Evolutionary conservation across 164 flowering plant genomes (phyloP), one percentile per base, ranked within the genome.

Genomic region (Cinnamomum micranthum): DNA sequence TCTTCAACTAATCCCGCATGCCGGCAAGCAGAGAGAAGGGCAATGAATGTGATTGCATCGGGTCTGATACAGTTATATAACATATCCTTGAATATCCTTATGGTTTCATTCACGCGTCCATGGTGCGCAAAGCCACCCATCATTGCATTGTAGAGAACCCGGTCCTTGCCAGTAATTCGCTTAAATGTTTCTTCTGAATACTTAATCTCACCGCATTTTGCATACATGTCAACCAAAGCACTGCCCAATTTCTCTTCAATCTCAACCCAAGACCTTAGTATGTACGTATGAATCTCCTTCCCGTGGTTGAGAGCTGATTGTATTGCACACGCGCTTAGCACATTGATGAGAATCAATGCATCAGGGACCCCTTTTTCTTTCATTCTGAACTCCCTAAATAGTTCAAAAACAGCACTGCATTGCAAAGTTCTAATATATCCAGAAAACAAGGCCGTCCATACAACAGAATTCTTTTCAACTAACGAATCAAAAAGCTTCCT

Each of bases 11-110:
- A 79, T 14, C 97, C 91, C 75, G 85, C 69, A 65, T 90, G 97
- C 15, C 97, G 89, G 72, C 97, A 92, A 64, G 92, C 95, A 23
- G 98, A 90, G 41, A 94, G 83, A 75, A 94, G 78, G 9, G 95
- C 97, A 68, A 91, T 27, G 68, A 91, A 91, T 60, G 97, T 92
- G 31, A 86, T 80, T 19, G 65, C 85, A 81, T 91, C 89, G 9
- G 98, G 97, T 41, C 14, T 81, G 28, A 87, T 27, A 65, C 85
- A 85, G 17, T 63, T 65, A 50, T 79, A 74, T 31, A 81, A 50
- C 94, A 91, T 87, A 65, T 90, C 85, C 55, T 87, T 80, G 62
- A 88, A 90, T 65, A 88, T 75, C 41, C 59, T 55, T 17, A 92
- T 80, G 28, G 94, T 88, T 79, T 87, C 74, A 14, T 70, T 72